These are phyloP conservation scores for Batkoa obscura DNA, from an alignment of 371 early-diverging fungal species.

Conservation along the genomic window DNA sequence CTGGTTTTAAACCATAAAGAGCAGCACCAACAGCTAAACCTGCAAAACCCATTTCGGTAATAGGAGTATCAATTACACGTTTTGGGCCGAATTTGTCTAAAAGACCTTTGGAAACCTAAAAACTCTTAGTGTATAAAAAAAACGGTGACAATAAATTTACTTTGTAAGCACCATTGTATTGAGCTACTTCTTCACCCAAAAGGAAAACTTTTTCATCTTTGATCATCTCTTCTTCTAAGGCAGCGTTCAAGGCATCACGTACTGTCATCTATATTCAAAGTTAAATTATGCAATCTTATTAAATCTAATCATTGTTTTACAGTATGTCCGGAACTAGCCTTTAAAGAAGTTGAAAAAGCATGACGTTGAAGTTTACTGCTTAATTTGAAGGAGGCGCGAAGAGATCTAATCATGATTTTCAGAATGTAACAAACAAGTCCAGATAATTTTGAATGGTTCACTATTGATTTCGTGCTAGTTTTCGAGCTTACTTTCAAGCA, in stretches of 20 bases:
- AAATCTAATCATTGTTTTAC: too few relatives aligned
- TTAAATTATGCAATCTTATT: background rate
- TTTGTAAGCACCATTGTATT: constrained; percentile 99
- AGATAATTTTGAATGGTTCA: too few relatives aligned
- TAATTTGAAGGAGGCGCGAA: too few relatives aligned
- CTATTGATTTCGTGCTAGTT: too few relatives aligned
- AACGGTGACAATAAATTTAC: constrained; percentile 19
- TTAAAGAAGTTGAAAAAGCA: too few relatives aligned
- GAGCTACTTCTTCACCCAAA: constrained; percentile 96
- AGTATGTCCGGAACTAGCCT: too few relatives aligned
- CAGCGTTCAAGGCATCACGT: constrained; percentile 95
- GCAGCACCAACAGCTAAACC: constrained; percentile 98
- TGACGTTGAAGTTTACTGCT: too few relatives aligned
- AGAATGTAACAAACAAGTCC: too few relatives aligned
- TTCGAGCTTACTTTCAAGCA: too few relatives aligned
- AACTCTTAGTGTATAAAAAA: background rate
- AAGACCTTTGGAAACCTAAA: constrained; percentile 90
- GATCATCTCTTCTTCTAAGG: constrained; percentile 95
- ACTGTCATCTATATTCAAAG: constrained; percentile 66
- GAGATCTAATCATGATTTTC: too few relatives aligned
- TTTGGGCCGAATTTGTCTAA: constrained; percentile 93
- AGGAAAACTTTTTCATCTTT: constrained; percentile 84
- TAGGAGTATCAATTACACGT: constrained; percentile 98
- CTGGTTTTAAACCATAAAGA: constrained; percentile 87
- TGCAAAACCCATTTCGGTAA: constrained; percentile 98